Evolutionary conservation across 225 moss, liverwort and hornwort genomes (phyloP).

Genomic region (Anthoceros angustus): DNA sequence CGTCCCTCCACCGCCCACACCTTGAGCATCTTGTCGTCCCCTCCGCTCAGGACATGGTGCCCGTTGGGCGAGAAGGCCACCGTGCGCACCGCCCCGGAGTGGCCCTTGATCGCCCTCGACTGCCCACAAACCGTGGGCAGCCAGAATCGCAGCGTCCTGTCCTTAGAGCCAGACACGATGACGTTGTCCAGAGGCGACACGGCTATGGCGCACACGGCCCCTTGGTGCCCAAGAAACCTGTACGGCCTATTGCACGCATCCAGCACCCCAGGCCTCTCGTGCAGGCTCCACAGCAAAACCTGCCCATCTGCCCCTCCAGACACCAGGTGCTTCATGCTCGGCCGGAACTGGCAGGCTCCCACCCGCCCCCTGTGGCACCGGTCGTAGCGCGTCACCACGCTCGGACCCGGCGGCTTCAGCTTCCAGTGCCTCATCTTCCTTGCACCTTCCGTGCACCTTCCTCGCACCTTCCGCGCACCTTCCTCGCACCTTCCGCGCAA

Average conservation of each 20-base stretch:
- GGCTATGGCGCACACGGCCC: constrained; percentile 68
- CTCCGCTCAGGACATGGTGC: constrained; percentile 54
- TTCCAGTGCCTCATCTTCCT: not conserved
- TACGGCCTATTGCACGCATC: constrained; percentile 83
- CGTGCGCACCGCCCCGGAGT: constrained; percentile 75
- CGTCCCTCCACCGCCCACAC: constrained; percentile 80
- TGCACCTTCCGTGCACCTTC: too few species aligned
- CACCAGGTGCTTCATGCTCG: constrained; percentile 89
- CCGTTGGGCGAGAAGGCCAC: constrained; percentile 65
- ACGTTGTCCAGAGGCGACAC: constrained; percentile 70
- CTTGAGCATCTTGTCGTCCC: constrained; percentile 89
- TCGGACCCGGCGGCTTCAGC: constrained; percentile 44
- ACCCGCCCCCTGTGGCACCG: constrained; percentile 70
- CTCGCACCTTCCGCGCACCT: too few species aligned
- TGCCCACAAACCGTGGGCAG: constrained; percentile 83
- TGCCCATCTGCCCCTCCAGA: constrained; percentile 65
- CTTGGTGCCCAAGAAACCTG: constrained; percentile 83
- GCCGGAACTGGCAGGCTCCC: constrained; percentile 57
- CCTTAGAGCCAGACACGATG: constrained; percentile 84
- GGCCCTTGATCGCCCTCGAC: constrained; percentile 64
- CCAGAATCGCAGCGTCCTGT: constrained; percentile 88
- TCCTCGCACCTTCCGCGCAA: too few species aligned
- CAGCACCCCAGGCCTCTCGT: constrained; percentile 74
- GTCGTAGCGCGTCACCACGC: constrained; percentile 62
- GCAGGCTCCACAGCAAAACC: constrained; percentile 87